These are phyloP conservation scores for Wickerhamiella domercqiae DNA, from an alignment of 805 yeast species.

Conservation along the genomic window DNA sequence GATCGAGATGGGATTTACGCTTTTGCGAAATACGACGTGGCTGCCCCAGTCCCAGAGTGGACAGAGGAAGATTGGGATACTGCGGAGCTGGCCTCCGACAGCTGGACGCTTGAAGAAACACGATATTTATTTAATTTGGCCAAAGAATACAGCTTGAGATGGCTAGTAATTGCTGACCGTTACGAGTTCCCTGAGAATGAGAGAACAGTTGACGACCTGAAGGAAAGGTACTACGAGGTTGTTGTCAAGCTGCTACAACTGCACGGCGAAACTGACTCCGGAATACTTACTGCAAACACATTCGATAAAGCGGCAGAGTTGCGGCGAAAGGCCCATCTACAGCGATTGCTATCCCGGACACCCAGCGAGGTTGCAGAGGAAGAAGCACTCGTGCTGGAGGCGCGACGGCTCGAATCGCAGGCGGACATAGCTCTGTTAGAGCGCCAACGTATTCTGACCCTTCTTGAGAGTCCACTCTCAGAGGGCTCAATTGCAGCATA, in stretches of 20 bases:
- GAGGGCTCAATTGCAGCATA: constrained; percentile 63
- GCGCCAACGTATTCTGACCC: constrained; percentile 57
- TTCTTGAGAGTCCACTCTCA: constrained; percentile 67
- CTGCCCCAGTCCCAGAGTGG: constrained; percentile 54
- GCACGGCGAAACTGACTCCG: constrained; percentile 31
- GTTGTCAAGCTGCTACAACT: constrained; percentile 37
- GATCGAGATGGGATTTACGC: constrained; percentile 42
- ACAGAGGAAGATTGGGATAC: constrained; percentile 42
- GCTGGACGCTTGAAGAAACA: constrained; percentile 71
- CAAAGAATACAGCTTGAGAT: constrained; percentile 41
- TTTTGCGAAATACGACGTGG: constrained; percentile 62
- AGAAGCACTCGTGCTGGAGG: constrained; percentile 83
- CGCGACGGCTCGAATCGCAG: constrained; percentile 78
- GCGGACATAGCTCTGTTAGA: constrained; percentile 80
- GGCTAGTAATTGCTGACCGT: constrained; percentile 55
- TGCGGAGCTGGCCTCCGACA: constrained; percentile 27
- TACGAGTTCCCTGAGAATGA: constrained; percentile 22
- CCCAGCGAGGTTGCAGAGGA: constrained; percentile 98
- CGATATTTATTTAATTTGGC: constrained; percentile 54
- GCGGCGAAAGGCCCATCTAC: constrained; percentile 67
- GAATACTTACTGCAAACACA: constrained; percentile 46
- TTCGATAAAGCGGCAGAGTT: constrained; percentile 58
- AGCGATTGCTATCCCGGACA: constrained; percentile 59
- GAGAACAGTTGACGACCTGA: constrained; percentile 62
- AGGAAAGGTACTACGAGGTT: constrained; percentile 63